phyloP scores from a whole-genome alignment of 441 rosid genomes.

The Raphanus hybrid region DNA sequence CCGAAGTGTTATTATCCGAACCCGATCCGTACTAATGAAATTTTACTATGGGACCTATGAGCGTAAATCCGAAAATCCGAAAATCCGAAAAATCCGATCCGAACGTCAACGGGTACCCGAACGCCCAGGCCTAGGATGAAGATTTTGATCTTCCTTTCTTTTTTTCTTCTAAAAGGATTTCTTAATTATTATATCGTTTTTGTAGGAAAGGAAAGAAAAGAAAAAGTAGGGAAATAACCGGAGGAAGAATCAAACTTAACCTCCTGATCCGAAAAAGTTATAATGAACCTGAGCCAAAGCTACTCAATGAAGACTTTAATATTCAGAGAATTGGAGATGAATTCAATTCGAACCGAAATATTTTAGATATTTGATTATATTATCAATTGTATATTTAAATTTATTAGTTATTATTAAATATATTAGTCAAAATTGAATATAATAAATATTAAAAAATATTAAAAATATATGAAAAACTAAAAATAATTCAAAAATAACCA shows the following conservation, averaged over 20 bases:
- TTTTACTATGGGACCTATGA: too few relatives aligned
- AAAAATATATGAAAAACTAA: too few relatives aligned
- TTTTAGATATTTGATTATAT: background rate
- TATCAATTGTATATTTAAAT: background rate
- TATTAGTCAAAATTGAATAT: too few relatives aligned
- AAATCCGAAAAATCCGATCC: too few relatives aligned
- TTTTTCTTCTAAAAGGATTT: background rate
- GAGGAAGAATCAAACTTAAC: background rate
- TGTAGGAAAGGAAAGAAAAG: constrained; percentile 11
- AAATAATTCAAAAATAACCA: too few relatives aligned
- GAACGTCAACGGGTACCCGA: too few relatives aligned
- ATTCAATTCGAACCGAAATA: background rate
- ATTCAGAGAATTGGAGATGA: background rate
- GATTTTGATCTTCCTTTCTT: constrained; percentile 5
- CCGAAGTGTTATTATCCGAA: too few relatives aligned
- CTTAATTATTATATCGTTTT: constrained; percentile 17
- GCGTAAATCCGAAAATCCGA: too few relatives aligned
- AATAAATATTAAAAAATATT: too few relatives aligned
- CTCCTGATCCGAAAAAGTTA: background rate
- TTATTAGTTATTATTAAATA: background rate
- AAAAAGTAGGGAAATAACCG: background rate
- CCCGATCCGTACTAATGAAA: too few relatives aligned
- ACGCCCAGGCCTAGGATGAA: constrained; percentile 12
- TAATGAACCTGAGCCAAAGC: background rate
- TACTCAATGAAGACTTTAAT: background rate